Evolutionary conservation across 2,329 filamentous ascomycete genomes (phyloP).

Genomic region (Colletotrichum nymphaeae): DNA sequence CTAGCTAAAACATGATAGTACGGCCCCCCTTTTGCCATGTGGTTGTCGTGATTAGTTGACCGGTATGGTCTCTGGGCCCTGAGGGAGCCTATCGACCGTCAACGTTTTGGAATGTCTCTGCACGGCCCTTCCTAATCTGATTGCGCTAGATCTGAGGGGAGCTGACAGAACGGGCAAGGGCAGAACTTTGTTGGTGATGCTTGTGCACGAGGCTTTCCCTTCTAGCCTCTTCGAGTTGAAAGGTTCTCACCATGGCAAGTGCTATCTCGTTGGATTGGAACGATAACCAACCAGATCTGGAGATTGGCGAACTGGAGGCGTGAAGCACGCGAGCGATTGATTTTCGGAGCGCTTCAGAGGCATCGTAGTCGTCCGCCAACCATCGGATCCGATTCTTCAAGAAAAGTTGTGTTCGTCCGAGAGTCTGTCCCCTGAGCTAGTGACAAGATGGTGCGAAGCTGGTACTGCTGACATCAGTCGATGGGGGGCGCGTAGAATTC

Average conservation of each 20-base stretch:
- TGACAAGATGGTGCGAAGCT: neutral
- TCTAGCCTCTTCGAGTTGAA: neutral
- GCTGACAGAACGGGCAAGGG: neutral
- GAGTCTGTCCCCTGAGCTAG: constrained; percentile 11
- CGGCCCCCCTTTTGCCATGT: neutral
- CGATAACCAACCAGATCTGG: neutral
- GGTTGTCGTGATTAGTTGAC: neutral
- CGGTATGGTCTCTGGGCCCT: neutral
- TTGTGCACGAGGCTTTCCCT: neutral
- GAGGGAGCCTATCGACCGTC: neutral
- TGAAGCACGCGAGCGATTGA: neutral
- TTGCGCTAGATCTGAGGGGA: neutral
- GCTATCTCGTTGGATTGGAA: neutral
- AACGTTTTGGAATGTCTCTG: neutral
- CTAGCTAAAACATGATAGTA: neutral
- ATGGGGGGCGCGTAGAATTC: neutral
- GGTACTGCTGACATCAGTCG: neutral
- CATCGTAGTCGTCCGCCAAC: neutral
- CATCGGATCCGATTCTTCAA: neutral
- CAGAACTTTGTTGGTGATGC: neutral
- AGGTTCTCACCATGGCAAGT: neutral
- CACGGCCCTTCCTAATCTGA: neutral
- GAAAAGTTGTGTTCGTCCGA: neutral
- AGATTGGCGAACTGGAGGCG: neutral
- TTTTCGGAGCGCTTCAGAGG: neutral